A percentile compares a stretch with the other conserved stretches of the same genome.
Evolutionary conservation across 2,329 filamentous ascomycete genomes (phyloP).

Genomic region (Biscogniauxia mediterranea): DNA sequence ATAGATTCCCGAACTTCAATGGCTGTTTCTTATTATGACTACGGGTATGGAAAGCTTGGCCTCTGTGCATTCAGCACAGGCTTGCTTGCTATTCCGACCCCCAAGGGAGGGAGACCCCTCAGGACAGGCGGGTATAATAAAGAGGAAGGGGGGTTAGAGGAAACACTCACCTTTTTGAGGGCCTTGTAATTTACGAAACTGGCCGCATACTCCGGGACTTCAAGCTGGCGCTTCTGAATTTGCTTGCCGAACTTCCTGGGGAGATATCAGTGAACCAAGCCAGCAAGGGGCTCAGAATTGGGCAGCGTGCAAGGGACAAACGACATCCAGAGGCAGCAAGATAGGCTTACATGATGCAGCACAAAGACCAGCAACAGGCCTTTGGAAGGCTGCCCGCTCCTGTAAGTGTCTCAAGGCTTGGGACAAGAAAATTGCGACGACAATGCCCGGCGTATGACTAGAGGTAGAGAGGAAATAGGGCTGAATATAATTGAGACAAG

Average conservation of each 20-base stretch:
- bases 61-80: conserved; percentile 1
- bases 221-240: conserved; percentile 97
- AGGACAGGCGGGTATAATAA: not conserved
- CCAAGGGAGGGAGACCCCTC: not conserved
- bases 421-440: not conserved
- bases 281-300: not conserved
- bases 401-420: conserved; percentile 8
- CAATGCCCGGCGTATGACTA: conserved; percentile 17
- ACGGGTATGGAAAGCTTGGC: conserved; percentile 5
- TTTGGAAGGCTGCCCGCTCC: conserved; percentile 23
- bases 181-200: conserved; percentile 99
- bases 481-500: conserved; percentile 5
- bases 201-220: conserved; percentile 97
- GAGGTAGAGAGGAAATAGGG: conserved; percentile 18
- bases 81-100: not conserved
- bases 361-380: conserved; percentile 26
- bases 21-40: conserved; percentile 11
- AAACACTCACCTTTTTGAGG: conserved; percentile 79
- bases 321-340: not conserved
- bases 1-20: conserved; percentile 20
- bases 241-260: conserved; percentile 99
- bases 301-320: not conserved
- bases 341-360: conserved; percentile 36
- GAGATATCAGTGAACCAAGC: conserved; percentile 20
- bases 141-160: not conserved